phyloP scores from a whole-genome alignment of 345 rosid species.

The Pistacia atlantica region DNA sequence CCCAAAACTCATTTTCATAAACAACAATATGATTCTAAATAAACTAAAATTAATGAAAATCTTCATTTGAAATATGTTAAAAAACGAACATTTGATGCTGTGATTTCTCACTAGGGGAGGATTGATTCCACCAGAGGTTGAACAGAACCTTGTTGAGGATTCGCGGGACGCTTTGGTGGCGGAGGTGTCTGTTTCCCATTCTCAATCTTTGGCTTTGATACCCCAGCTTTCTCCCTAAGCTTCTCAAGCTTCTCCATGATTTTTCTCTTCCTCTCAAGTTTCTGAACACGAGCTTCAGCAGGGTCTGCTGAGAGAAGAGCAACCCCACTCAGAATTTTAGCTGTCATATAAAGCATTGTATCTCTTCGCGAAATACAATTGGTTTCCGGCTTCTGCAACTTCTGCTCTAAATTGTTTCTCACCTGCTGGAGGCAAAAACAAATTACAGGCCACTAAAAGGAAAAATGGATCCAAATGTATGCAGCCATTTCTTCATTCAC shows the following conservation, averaged over 20 bases:
- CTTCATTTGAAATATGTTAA: too few species aligned
- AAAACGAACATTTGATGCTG: not conserved
- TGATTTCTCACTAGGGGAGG: slow-evolving; percentile 5
- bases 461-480: not conserved
- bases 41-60: too few species aligned
- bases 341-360: slow-evolving; percentile 35
- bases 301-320: slow-evolving; percentile 32
- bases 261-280: slow-evolving; percentile 40
- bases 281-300: slow-evolving; percentile 56
- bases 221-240: slow-evolving; percentile 38
- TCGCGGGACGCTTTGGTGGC: slow-evolving; percentile 16
- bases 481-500: not conserved
- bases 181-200: not conserved
- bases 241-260: slow-evolving; percentile 44
- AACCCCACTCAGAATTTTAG: slow-evolving; percentile 34
- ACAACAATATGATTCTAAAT: too few species aligned
- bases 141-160: slow-evolving; percentile 24
- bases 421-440: slow-evolving; percentile 19
- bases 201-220: slow-evolving; percentile 29
- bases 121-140: slow-evolving; percentile 36
- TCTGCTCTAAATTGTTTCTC: slow-evolving; percentile 20
- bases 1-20: too few species aligned
- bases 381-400: not conserved
- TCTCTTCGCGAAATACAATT: slow-evolving; percentile 39
- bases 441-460: not conserved